These are phyloP conservation scores for Carex sylvatica DNA, from an alignment of 202 grass and related monocot genomes.

Conservation along the genomic window DNA sequence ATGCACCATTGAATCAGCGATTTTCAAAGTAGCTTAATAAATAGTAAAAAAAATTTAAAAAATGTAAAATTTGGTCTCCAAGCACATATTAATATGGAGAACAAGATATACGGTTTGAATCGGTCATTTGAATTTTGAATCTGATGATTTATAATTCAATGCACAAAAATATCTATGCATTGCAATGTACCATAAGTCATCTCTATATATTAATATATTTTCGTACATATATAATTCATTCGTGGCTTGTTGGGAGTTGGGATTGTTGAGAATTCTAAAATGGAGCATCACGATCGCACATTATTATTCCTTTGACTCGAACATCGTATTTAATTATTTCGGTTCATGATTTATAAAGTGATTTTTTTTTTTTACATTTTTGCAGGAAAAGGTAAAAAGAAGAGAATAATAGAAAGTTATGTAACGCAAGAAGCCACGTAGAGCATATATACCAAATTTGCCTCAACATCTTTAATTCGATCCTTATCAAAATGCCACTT, in stretches of 20 bases:
- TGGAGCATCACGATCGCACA: neutral
- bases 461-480: neutral
- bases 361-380: neutral
- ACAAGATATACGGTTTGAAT: no score
- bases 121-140: no score
- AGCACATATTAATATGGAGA: no score
- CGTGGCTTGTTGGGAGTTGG: neutral
- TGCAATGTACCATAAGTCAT: no score
- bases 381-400: neutral
- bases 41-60: no score
- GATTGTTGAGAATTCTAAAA: neutral
- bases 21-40: no score
- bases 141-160: no score
- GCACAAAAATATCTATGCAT: no score
- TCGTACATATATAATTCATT: neutral
- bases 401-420: neutral
- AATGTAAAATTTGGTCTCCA: no score
- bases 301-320: neutral
- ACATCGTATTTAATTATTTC: neutral
- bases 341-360: neutral
- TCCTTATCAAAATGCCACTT: neutral
- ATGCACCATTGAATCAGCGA: no score
- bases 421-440: neutral
- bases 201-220: neutral
- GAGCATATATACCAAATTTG: neutral